Evolutionary conservation across 768 basidiomycete genomes (phyloP).

Genomic region (Pisolithus sp.): DNA sequence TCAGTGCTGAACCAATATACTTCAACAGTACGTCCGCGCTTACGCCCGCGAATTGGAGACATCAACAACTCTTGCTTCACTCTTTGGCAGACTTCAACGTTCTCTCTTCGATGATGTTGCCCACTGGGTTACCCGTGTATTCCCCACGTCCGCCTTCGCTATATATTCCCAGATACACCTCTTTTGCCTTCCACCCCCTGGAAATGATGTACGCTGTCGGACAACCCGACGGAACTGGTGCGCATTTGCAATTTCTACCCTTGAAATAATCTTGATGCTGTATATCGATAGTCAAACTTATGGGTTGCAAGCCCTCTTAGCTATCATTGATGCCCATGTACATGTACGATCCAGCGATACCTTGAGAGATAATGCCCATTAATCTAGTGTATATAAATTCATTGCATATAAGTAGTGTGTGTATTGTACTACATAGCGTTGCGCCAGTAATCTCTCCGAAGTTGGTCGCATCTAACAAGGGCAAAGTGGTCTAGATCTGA

Average conservation of each 20-base stretch:
- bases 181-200: conserved; percentile 74
- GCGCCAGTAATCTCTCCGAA: too few species aligned
- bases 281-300: conserved; percentile 41
- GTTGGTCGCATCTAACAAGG: too few species aligned
- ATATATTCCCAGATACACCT: conserved; percentile 56
- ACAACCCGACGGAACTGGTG: conserved; percentile 61
- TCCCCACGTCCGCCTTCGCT: conserved; percentile 55
- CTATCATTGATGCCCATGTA: neutral
- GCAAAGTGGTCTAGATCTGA: too few species aligned
- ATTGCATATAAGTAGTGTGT: too few species aligned
- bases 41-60: conserved; percentile 53
- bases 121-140: conserved; percentile 49
- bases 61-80: conserved; percentile 58
- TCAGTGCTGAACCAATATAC: conserved; percentile 4
- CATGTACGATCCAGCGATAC: neutral
- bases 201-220: conserved; percentile 82
- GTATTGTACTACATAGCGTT: too few species aligned
- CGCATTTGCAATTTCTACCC: conserved; percentile 14
- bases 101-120: conserved; percentile 40
- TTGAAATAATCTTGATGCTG: neutral
- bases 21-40: conserved; percentile 51
- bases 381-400: too few species aligned
- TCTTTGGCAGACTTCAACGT: conserved; percentile 38
- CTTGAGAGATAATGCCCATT: neutral
- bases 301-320: conserved; percentile 47